Percentiles rank a stretch among this genome's conserved stretches.
These are phyloP conservation scores for Lasiosphaeria miniovina DNA, from an alignment of 495 filamentous ascomycete genomes.

Conservation along the genomic window DNA sequence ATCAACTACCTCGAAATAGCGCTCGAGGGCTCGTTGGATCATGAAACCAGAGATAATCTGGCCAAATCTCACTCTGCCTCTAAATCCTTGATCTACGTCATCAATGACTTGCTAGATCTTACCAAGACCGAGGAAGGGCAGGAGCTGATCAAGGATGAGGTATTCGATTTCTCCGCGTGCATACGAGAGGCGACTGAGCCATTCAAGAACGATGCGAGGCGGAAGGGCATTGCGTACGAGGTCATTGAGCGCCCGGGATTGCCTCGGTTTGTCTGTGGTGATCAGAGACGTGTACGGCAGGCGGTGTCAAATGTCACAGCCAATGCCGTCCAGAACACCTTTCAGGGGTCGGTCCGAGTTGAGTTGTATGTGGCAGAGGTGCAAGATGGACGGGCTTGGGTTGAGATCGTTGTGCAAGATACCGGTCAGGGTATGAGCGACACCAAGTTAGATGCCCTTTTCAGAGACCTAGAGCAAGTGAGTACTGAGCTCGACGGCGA, in stretches of 20 bases:
- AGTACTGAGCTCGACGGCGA: slow-evolving; percentile 54
- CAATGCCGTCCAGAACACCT: slow-evolving; percentile 84
- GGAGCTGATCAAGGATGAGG: slow-evolving; percentile 75
- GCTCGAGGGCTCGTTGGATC: slow-evolving; percentile 75
- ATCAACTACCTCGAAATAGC: slow-evolving; percentile 97
- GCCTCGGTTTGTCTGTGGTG: slow-evolving; percentile 71
- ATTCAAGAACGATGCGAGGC: slow-evolving; percentile 69
- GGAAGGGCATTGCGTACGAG: slow-evolving; percentile 70
- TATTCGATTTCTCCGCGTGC: slow-evolving; percentile 69
- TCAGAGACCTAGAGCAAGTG: slow-evolving; percentile 85
- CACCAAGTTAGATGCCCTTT: slow-evolving; percentile 70
- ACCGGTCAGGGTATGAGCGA: slow-evolving; percentile 77
- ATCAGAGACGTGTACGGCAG: slow-evolving; percentile 75
- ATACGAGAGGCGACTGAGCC: slow-evolving; percentile 73
- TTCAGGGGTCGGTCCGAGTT: slow-evolving; percentile 63
- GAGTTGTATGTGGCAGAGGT: slow-evolving; percentile 59
- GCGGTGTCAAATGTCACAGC: slow-evolving; percentile 78
- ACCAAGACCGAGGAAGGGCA: slow-evolving; percentile 86
- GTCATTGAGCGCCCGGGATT: slow-evolving; percentile 65
- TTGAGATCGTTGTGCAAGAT: slow-evolving; percentile 76
- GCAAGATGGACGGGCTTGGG: slow-evolving; percentile 44
- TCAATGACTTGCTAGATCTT: slow-evolving; percentile 91
- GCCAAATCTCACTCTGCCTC: slow-evolving; percentile 91
- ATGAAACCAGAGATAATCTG: slow-evolving; percentile 84
- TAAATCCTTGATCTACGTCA: slow-evolving; percentile 91